phyloP scores from a whole-genome alignment of 176 grass and related monocot genomes.

The Puccinellia tenuiflora region DNA sequence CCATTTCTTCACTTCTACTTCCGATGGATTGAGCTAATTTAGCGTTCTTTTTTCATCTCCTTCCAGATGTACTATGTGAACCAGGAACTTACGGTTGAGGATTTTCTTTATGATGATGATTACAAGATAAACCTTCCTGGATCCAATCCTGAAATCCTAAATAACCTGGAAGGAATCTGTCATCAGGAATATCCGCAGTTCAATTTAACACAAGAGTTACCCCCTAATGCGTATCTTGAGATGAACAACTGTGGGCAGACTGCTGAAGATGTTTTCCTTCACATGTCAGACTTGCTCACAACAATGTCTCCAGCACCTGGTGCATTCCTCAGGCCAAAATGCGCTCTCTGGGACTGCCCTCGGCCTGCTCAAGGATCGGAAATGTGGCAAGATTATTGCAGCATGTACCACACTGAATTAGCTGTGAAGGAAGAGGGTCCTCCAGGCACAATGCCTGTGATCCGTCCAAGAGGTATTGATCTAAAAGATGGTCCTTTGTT shows the following conservation, averaged over 20 bases:
- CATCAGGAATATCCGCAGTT: slow-evolving; percentile 65
- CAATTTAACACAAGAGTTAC: slow-evolving; percentile 52
- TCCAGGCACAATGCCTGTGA: slow-evolving; percentile 85
- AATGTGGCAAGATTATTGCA: slow-evolving; percentile 88
- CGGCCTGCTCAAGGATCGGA: slow-evolving; percentile 68
- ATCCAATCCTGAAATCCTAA: slow-evolving; percentile 51
- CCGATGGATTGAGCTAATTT: slow-evolving; percentile 8
- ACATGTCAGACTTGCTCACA: slow-evolving; percentile 72
- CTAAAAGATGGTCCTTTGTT: slow-evolving; percentile 89
- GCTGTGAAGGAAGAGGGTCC: slow-evolving; percentile 75
- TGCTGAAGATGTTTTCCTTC: slow-evolving; percentile 36
- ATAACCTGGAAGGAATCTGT: slow-evolving; percentile 51
- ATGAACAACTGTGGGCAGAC: slow-evolving; percentile 43
- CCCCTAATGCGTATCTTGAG: slow-evolving; percentile 43
- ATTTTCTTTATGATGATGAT: slow-evolving; percentile 68
- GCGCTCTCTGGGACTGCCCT: slow-evolving; percentile 88
- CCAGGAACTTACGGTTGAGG: slow-evolving; percentile 65
- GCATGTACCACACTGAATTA: slow-evolving; percentile 74
- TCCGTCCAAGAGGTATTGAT: slow-evolving; percentile 83
- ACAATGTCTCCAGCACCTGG: slow-evolving; percentile 65
- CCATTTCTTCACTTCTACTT: neutral
- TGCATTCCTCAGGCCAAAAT: slow-evolving; percentile 81
- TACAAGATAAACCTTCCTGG: slow-evolving; percentile 60
- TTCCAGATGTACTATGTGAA: slow-evolving; percentile 82
- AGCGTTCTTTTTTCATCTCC: slow-evolving; percentile 13